phyloP scores from a whole-genome alignment of 345 rosid genomes.

The Trapa bicornis region DNA sequence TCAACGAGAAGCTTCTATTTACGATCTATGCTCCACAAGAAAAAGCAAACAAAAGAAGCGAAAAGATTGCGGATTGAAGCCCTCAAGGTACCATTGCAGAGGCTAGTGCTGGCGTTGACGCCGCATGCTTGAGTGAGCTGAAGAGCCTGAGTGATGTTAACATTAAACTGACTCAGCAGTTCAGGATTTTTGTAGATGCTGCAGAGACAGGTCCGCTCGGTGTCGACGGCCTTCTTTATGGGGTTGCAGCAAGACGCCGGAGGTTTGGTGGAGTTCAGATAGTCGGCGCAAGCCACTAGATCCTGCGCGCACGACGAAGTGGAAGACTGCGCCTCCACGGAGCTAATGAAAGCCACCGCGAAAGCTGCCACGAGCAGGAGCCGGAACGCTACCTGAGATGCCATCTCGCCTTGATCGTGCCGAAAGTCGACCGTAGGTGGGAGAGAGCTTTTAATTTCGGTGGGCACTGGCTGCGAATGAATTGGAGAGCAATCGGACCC shows the following conservation, averaged over 20 bases:
- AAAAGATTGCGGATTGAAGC: background rate
- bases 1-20: background rate
- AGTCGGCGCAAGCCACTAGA: constrained; percentile 11
- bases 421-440: background rate
- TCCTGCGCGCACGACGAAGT: constrained; percentile 14
- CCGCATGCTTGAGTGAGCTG: constrained; percentile 12
- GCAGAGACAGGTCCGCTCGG: constrained; percentile 18
- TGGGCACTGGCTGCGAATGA: background rate
- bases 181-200: constrained; percentile 15
- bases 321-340: constrained; percentile 13
- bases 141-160: constrained; percentile 14
- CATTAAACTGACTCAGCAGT: constrained; percentile 6
- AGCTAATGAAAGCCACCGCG: background rate
- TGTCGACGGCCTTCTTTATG: constrained; percentile 14
- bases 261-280: constrained; percentile 18
- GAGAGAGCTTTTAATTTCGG: background rate
- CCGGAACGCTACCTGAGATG: background rate
- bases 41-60: background rate
- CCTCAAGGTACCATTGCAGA: constrained; percentile 7
- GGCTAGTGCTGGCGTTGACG: constrained; percentile 7
- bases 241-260: constrained; percentile 18
- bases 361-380: background rate
- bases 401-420: background rate
- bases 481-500: background rate
- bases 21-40: too few relatives aligned